Evolutionary conservation across 2,329 filamentous ascomycete species (phyloP).

Genomic region (Sclerotiophoma versabilis): DNA sequence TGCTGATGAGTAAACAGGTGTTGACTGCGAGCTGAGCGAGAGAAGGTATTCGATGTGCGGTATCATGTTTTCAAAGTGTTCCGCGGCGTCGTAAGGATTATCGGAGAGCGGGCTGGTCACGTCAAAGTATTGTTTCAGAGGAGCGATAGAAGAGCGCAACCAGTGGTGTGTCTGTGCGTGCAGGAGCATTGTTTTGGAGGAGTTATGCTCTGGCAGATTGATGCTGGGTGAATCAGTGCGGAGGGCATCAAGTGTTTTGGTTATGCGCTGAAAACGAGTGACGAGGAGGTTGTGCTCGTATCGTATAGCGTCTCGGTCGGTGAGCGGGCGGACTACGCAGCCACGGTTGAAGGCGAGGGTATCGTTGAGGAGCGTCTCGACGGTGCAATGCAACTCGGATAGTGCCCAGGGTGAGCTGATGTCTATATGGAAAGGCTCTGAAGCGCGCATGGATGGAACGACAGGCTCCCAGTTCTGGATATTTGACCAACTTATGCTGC

Average conservation of each 20-base stretch:
- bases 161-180: slow-evolving; percentile 23
- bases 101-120: slow-evolving; percentile 21
- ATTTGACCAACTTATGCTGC: slow-evolving; percentile 33
- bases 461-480: slow-evolving; percentile 34
- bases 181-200: slow-evolving; percentile 21
- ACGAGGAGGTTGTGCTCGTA: slow-evolving; percentile 12
- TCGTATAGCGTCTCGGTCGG: slow-evolving; percentile 23
- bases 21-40: slow-evolving; percentile 1
- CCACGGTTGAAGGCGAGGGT: slow-evolving; percentile 35
- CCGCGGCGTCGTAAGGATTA: slow-evolving; percentile 25
- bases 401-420: slow-evolving; percentile 7
- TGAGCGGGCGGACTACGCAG: slow-evolving; percentile 15
- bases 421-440: slow-evolving; percentile 7
- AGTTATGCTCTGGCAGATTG: slow-evolving; percentile 3
- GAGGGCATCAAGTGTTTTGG: slow-evolving; percentile 16
- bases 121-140: slow-evolving; percentile 18
- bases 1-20: slow-evolving; percentile 37
- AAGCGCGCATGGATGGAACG: slow-evolving; percentile 14
- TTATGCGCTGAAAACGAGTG: slow-evolving; percentile 14
- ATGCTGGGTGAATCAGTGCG: neutral
- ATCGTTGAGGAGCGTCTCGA: slow-evolving; percentile 36
- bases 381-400: slow-evolving; percentile 22
- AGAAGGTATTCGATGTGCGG: slow-evolving; percentile 22
- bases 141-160: slow-evolving; percentile 20
- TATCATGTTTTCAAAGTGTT: slow-evolving; percentile 26